Evolutionary conservation across 2,329 filamentous ascomycete genomes (phyloP).

Genomic region (Penicillium sp.): DNA sequence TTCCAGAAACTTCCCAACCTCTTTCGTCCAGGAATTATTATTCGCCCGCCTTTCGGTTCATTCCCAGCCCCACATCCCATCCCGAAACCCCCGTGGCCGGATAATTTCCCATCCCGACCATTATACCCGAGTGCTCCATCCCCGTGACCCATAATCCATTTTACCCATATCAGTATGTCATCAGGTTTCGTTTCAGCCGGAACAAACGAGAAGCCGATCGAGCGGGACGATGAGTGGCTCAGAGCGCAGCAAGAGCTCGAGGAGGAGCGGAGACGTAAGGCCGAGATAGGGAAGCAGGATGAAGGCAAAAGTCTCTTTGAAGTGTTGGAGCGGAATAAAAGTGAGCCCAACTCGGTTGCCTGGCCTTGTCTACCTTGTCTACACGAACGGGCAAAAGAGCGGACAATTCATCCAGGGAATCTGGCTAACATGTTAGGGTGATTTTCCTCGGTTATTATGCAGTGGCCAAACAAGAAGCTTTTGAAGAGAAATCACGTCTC

Average conservation of each 20-base stretch:
- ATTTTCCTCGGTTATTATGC: conserved; percentile 15
- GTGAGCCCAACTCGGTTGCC: conserved; percentile 32
- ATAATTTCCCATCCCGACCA: conserved; percentile 12
- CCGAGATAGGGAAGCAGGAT: conserved; percentile 52
- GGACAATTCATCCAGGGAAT: neutral
- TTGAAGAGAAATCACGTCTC: conserved; percentile 49
- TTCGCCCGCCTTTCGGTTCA: conserved; percentile 2
- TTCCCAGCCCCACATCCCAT: neutral
- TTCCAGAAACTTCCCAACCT: neutral
- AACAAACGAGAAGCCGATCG: conserved; percentile 38
- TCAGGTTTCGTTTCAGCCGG: conserved; percentile 47
- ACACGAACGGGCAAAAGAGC: neutral
- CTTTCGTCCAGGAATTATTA: neutral
- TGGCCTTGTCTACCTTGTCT: neutral
- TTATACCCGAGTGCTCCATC: conserved; percentile 15
- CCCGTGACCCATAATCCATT: neutral
- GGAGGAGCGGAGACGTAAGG: conserved; percentile 44
- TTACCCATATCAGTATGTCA: conserved; percentile 35
- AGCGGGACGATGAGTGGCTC: conserved; percentile 44
- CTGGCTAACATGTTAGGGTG: conserved; percentile 42
- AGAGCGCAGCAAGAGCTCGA: conserved; percentile 46
- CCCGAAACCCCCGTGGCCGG: conserved; percentile 7
- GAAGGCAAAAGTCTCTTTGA: conserved; percentile 50
- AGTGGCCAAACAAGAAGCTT: conserved; percentile 52
- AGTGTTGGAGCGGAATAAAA: conserved; percentile 49